Conservation (phyloP, 352 stramenopile species). For the Bremia lactucae region DNA sequence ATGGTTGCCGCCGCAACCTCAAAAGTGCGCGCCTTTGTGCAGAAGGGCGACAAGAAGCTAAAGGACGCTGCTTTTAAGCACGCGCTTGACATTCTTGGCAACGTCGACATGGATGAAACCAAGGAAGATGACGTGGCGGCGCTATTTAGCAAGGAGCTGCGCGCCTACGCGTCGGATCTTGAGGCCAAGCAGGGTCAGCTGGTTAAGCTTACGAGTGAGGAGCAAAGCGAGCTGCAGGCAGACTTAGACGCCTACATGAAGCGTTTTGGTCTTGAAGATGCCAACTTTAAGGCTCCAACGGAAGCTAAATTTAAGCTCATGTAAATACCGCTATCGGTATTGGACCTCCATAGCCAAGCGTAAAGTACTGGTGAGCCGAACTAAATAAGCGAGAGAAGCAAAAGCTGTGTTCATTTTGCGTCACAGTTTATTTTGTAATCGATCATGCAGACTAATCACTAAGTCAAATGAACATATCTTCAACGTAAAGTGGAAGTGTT, state of each 20-base stretch:
- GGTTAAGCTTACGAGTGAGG: conserved; percentile 56
- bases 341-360: too few relatives aligned
- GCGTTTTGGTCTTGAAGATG: conserved; percentile 68
- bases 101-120: conserved; percentile 50
- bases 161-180: conserved; percentile 56
- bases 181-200: conserved; percentile 74
- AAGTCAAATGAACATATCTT: too few relatives aligned
- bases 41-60: conserved; percentile 77
- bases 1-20: conserved; percentile 65
- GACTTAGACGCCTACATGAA: conserved; percentile 83
- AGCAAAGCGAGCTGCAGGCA: conserved; percentile 76
- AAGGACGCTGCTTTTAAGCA: conserved; percentile 82
- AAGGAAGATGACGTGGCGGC: conserved; percentile 80
- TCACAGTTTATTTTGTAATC: too few relatives aligned
- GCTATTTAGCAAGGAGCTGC: conserved; percentile 78
- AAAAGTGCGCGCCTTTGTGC: conserved; percentile 60
- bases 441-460: too few relatives aligned
- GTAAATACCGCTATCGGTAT: too few relatives aligned
- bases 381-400: too few relatives aligned
- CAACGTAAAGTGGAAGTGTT: too few relatives aligned
- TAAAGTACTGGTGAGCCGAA: too few relatives aligned
- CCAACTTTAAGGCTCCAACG: conserved; percentile 69
- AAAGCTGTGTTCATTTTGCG: too few relatives aligned
- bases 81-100: conserved; percentile 70
- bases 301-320: conserved; percentile 82